These are phyloP conservation scores for Trametes cinnabarina DNA, from an alignment of 768 basidiomycete genomes.

Conservation along the genomic window DNA sequence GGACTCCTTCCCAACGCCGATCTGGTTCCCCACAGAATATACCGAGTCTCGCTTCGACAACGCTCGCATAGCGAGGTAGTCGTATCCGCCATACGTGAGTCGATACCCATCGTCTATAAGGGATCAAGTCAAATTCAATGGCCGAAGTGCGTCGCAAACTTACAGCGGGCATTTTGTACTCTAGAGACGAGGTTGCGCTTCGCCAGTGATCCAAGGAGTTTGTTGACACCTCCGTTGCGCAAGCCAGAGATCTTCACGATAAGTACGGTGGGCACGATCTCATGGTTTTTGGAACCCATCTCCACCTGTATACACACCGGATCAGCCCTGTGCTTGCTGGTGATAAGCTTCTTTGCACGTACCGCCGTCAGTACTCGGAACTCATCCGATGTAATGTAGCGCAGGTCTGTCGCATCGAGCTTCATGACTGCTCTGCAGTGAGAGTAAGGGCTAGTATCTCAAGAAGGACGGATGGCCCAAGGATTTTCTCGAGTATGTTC, in stretches of 20 bases:
- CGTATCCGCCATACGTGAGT: conserved; percentile 97
- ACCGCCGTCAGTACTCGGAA: conserved; percentile 97
- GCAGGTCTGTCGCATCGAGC: conserved; percentile 89
- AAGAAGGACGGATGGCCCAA: too few relatives aligned
- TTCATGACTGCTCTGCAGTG: conserved; percentile 55
- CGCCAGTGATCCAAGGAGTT: conserved; percentile 83
- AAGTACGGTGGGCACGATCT: conserved; percentile 86
- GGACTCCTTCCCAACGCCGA: conserved; percentile 97
- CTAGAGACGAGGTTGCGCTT: conserved; percentile 88
- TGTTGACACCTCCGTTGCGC: conserved; percentile 90
- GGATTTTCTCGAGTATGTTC: too few relatives aligned
- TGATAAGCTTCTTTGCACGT: not conserved
- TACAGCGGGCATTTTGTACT: conserved; percentile 92
- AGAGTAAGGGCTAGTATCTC: too few relatives aligned
- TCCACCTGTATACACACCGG: conserved; percentile 65
- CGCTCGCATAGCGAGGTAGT: conserved; percentile 91
- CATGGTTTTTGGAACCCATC: conserved; percentile 97
- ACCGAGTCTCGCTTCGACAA: conserved; percentile 88
- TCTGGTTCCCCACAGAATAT: conserved; percentile 92
- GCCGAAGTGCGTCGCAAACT: conserved; percentile 23
- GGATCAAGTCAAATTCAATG: not conserved
- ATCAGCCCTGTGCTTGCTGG: not conserved
- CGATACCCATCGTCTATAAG: conserved; percentile 91
- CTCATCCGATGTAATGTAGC: conserved; percentile 90
- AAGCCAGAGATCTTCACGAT: conserved; percentile 93